These are phyloP conservation scores for Brassica rapa DNA, from an alignment of 345 rosid species.

Conservation along the genomic window DNA sequence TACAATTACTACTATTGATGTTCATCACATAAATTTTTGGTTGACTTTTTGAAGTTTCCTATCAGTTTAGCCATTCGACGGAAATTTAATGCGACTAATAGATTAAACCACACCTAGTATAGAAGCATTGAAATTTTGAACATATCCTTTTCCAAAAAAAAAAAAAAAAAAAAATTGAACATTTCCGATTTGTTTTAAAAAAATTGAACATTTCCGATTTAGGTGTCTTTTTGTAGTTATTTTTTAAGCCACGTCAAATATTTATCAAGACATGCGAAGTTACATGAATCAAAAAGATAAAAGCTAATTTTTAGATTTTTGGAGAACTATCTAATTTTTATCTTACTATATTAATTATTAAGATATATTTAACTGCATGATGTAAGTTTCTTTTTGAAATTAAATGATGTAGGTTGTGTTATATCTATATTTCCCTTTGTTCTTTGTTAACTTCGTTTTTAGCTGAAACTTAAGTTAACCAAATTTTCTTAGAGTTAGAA, in stretches of 20 bases:
- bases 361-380: background rate
- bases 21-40: slow-evolving; percentile 31
- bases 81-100: slow-evolving; percentile 26
- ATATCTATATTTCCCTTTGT: background rate
- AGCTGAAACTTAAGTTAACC: background rate
- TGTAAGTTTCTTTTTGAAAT: too few relatives aligned
- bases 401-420: background rate
- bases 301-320: background rate
- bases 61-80: slow-evolving; percentile 6
- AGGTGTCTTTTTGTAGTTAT: too few relatives aligned
- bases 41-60: slow-evolving; percentile 21
- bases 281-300: slow-evolving; percentile 7
- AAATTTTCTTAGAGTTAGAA: background rate
- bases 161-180: too few relatives aligned
- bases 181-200: background rate
- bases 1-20: slow-evolving; percentile 19
- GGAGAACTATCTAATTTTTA: background rate
- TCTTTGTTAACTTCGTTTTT: background rate
- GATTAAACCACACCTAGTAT: slow-evolving; percentile 21
- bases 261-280: background rate
- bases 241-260: background rate
- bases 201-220: background rate
- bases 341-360: background rate
- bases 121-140: slow-evolving; percentile 9
- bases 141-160: background rate